These are phyloP conservation scores for Medicago arabica DNA, from an alignment of 306 rosid species.

Conservation along the genomic window DNA sequence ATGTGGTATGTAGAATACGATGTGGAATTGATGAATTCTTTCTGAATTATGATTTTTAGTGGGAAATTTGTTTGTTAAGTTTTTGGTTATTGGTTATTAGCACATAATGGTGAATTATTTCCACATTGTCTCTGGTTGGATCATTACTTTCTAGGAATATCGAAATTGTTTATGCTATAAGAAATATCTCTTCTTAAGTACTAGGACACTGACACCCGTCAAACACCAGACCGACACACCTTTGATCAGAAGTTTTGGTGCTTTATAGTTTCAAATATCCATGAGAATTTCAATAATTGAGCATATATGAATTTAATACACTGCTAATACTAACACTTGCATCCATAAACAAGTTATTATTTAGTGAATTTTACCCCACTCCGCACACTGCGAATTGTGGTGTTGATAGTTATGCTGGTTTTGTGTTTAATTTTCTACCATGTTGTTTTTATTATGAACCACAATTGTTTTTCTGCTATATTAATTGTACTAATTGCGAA, in stretches of 20 bases:
- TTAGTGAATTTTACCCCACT: neutral
- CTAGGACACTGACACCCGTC: neutral
- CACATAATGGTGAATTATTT: constrained; percentile 25
- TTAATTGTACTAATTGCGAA: constrained; percentile 5
- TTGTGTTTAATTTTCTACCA: neutral
- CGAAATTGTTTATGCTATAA: neutral
- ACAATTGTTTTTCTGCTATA: neutral
- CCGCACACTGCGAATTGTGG: neutral
- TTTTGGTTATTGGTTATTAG: constrained; percentile 26
- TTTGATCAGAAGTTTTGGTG: no score
- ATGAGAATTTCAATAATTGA: neutral
- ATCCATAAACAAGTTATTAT: constrained; percentile 18
- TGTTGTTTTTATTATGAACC: constrained; percentile 17
- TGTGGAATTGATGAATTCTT: constrained; percentile 21
- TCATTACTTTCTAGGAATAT: constrained; percentile 17
- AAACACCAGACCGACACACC: no score
- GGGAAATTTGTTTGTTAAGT: constrained; percentile 12
- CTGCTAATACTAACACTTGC: constrained; percentile 8
- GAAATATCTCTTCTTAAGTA: constrained; percentile 14
- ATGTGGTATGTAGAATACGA: constrained; percentile 11
- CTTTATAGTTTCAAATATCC: neutral
- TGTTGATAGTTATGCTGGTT: neutral
- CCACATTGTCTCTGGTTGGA: constrained; percentile 28
- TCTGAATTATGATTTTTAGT: constrained; percentile 25
- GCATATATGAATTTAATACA: neutral